Base-by-base conservation (phyloP, 768 basidiomycete genomes). In the Daedaleopsis nitida region DNA sequence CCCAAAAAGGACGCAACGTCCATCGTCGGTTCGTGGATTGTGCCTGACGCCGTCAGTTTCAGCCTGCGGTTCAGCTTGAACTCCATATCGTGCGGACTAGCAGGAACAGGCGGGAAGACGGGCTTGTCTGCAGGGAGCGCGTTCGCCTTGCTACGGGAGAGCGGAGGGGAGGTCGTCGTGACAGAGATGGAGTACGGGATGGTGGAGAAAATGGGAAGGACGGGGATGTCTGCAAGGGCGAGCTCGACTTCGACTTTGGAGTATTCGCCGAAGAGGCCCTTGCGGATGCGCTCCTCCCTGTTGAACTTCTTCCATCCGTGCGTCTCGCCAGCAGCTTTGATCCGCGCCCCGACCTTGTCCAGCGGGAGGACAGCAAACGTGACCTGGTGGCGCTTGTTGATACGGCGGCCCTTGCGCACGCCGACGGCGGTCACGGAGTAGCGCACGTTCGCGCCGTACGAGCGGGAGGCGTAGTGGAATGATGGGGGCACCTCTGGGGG, bases 171-270 rank as follows among this genome's bases (percentile, higher is more conserved):
- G 13, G 39, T 42, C 10, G 60, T 60, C 14, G 42, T 34, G 47
- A 68, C 38, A 21, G 32, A 42, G 49, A 68, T 49, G 5, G 49
- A 50, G 50, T 66, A 64, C 14, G 65, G 67, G 7, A 68, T 60
- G 7, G 32, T 19, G 0, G 56, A 35, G 45, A 52, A 59, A 0
- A 66, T 38, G 4, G 65, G 65, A 1, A 60, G 39, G 11, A 45
- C 63, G 4, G 48, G 23, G 14, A 63, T 16, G 13, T 61, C 49
- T 2, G 63, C 65, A 14, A 64, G 14, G 8, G 23, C 43, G 35
- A 62, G 42, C 50, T 59, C 55, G 11, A 65, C 51, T 14, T 57
- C n/a, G 19, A 57, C 65, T 21, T 35, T 51, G n/a, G 60, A 52
- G 50, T 54, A 48, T 2, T 35, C 54, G 5, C 65, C 65, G 60